phyloP scores from a whole-genome alignment of 371 early-diverging fungal genomes.

The Rhizopus sp. region DNA sequence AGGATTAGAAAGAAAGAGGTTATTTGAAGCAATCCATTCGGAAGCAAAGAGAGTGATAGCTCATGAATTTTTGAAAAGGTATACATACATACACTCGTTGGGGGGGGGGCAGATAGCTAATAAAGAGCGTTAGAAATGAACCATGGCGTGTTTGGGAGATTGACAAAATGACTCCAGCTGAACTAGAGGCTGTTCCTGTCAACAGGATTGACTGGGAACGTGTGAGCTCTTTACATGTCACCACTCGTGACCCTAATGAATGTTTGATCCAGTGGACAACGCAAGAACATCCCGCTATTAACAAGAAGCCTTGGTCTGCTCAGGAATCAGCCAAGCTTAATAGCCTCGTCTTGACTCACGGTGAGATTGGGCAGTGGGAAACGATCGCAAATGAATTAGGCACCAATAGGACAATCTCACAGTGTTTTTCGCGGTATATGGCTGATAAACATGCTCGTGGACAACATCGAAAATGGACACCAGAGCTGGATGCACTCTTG shows the following conservation, averaged over 20 bases:
- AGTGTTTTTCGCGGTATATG: constrained; percentile 78
- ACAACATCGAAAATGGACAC: constrained; percentile 54
- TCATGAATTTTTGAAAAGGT: constrained; percentile 26
- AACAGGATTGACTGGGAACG: constrained; percentile 70
- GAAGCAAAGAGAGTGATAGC: constrained; percentile 31
- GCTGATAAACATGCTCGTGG: constrained; percentile 12
- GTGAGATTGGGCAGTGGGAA: constrained; percentile 62
- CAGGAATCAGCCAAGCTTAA: constrained; percentile 55
- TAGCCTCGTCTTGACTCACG: constrained; percentile 45
- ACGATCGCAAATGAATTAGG: constrained; percentile 57
- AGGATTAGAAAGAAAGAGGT: constrained; percentile 22
- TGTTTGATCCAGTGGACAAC: constrained; percentile 84
- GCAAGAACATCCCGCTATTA: constrained; percentile 83
- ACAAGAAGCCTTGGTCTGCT: constrained; percentile 68
- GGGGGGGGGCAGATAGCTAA: neutral
- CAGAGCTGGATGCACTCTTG: constrained; percentile 63
- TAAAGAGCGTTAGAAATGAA: constrained; percentile 22
- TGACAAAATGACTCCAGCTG: constrained; percentile 42
- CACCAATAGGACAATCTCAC: constrained; percentile 76
- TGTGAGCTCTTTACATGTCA: constrained; percentile 64
- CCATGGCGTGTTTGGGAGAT: constrained; percentile 44
- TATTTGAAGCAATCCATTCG: constrained; percentile 27
- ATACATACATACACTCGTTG: neutral
- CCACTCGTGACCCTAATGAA: constrained; percentile 62
- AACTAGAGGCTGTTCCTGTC: constrained; percentile 59